Base-by-base conservation (phyloP, 1,284 basidiomycete genomes). In the Ceratobasidium sp. region DNA sequence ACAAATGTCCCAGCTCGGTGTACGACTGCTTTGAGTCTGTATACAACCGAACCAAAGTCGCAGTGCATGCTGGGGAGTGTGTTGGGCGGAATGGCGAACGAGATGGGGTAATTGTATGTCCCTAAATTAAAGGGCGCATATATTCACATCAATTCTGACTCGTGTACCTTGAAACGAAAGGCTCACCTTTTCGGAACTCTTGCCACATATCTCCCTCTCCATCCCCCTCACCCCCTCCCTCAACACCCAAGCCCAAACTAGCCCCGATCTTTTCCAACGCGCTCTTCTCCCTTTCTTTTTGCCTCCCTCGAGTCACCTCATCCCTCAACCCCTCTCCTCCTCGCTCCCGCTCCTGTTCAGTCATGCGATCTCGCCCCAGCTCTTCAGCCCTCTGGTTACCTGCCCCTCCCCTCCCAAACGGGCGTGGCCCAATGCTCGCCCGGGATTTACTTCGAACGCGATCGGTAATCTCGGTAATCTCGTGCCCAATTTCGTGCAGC, bases 71-170 rank as follows among this genome's bases (percentile, higher is more conserved):
- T 91, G 0, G 97, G 94, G 2, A 96, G 95, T 2, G 92, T 87
- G 75, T 89, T 88, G 2, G 89, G 85, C 0, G 96, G 95, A 62
- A 99, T 89, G 3, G 90, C 86, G 81, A 98, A 94, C 22, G 93
- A 93, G 79, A 99, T 93, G 0, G 96, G 96, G 81, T 96, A 99
- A 53, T 92, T 95, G 81, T 98, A 98, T 5, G 90, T 92, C n/a
- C 95, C 94, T 93, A 79, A 1, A 4, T 16, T 16, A 19, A 19
- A 31, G 27, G 7, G 14, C 29, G 54, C 24, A 73, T 31, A 58
- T 29, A 69, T 37, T 41, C 22, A 63, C 39, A 69, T 68, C 63
- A 29, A 43, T 51, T 63, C 51, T 43, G 41, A 74, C 11, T 76
- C 48, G 61, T 24, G 24, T 16, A 39, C 13, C 43, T 8, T 46